phyloP scores from a whole-genome alignment of 345 rosid species.

The Moricandia moricandioides region DNA sequence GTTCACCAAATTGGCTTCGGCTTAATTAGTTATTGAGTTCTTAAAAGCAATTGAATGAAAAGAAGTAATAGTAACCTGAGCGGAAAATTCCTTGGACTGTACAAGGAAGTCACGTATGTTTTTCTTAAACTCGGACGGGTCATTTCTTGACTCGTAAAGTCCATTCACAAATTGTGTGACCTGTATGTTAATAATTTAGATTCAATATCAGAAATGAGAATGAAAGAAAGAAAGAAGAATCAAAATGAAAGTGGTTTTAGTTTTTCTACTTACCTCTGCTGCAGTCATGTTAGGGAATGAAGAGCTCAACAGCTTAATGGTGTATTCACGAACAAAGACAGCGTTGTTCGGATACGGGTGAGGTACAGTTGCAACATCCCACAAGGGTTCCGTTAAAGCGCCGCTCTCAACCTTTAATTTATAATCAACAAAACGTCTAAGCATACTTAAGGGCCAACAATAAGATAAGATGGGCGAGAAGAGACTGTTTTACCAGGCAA shows the following conservation, averaged over 20 bases:
- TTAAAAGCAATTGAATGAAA: neutral
- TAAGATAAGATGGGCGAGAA: neutral
- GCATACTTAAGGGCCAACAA: neutral
- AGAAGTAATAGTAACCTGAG: slow-evolving; percentile 49
- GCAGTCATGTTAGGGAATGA: slow-evolving; percentile 97
- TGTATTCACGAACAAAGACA: slow-evolving; percentile 80
- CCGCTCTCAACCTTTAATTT: slow-evolving; percentile 73
- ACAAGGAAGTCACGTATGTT: slow-evolving; percentile 94
- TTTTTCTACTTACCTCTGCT: slow-evolving; percentile 58
- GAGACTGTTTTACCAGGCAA: slow-evolving; percentile 60
- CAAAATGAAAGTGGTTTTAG: neutral
- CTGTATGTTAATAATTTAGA: slow-evolving; percentile 38
- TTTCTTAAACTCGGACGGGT: slow-evolving; percentile 72
- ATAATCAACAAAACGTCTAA: neutral
- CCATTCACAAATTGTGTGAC: slow-evolving; percentile 85
- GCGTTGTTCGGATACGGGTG: slow-evolving; percentile 74
- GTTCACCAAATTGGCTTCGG: neutral
- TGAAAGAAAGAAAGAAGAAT: neutral
- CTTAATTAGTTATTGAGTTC: neutral
- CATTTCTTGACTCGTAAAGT: slow-evolving; percentile 75
- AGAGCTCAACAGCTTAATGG: slow-evolving; percentile 83
- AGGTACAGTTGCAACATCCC: slow-evolving; percentile 78
- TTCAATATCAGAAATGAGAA: neutral
- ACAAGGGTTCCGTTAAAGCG: slow-evolving; percentile 79
- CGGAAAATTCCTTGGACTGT: slow-evolving; percentile 75